Evolutionary conservation across 495 filamentous ascomycete genomes (phyloP), one percentile per base, ranked within the genome.

Genomic region (Thermothielavioides terrestris): DNA sequence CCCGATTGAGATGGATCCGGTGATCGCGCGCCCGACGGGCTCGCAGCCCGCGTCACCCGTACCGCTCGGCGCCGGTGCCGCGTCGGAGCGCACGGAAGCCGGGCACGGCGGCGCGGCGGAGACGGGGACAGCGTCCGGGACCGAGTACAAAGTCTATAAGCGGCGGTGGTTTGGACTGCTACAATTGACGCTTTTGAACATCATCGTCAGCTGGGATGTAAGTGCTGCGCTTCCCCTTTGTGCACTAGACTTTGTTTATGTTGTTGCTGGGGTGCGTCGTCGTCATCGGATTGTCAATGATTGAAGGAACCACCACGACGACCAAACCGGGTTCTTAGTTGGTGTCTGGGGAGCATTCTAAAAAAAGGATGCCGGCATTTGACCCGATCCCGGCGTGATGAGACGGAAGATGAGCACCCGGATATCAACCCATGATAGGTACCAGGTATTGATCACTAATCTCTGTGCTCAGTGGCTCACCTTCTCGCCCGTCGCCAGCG

Each of bases 181-280:
- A 15, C 84, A 94, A 68, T 65, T 97, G 57, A 84, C 89, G 14
- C 66, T 97, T 58, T 60, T 96, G 66, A 98, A 97, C 63, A 86
- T 95, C 42, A 80, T 98, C 46, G 83, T 94, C 23, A 91, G 85
- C 62, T 96, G 90, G 91, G 88, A 92, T 75, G 89, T 94, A 78
- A 75, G 86, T 79, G 34, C 20, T 12, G 10, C 44, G n/a, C n/a
- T n/a, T n/a, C n/a, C n/a, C n/a, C n/a, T n/a, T n/a, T n/a, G n/a
- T n/a, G n/a, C n/a, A n/a, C n/a, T n/a, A n/a, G n/a, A n/a, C n/a
- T n/a, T n/a, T n/a, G n/a, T 46, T 44, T 46, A 26, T 20, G 4
- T 34, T 32, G 37, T 42, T 36, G 18, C 1, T 41, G 21, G 15
- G 22, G 12, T 22, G 4, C 7, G 22, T 26, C 15, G 22, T n/a